Conservation (phyloP, 495 filamentous ascomycete genomes). For the Haplographium delicatum region DNA sequence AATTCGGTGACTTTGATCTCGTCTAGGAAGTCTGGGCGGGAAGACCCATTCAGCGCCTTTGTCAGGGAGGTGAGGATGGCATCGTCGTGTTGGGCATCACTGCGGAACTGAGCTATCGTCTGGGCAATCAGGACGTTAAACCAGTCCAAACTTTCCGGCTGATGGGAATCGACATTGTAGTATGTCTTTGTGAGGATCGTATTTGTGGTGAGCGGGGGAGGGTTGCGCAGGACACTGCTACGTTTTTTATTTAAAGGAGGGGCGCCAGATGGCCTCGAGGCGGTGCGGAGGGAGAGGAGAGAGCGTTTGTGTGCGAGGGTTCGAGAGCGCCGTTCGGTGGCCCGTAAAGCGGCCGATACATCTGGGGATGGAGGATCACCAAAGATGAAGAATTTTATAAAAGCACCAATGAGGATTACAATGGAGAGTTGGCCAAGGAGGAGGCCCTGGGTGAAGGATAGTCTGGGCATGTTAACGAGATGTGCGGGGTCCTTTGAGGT, state of each 20-base stretch:
- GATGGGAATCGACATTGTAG: constrained; percentile 92
- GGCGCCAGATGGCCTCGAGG: constrained; percentile 27
- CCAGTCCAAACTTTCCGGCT: constrained; percentile 99
- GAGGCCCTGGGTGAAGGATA: constrained; percentile 90
- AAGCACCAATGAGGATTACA: constrained; percentile 80
- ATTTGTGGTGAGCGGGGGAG: constrained; percentile 67
- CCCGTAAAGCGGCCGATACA: constrained; percentile 59
- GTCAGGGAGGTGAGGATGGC: constrained; percentile 95
- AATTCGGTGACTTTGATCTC: constrained; percentile 92
- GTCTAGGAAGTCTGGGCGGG: constrained; percentile 85
- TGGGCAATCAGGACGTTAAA: constrained; percentile 98
- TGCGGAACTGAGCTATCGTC: constrained; percentile 90
- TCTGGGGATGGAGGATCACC: constrained; percentile 85
- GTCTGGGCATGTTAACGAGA: constrained; percentile 41
- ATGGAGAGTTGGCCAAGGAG: constrained; percentile 90
- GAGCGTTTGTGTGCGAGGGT: constrained; percentile 65
- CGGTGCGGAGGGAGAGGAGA: constrained; percentile 48
- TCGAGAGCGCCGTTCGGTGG: constrained; percentile 59
- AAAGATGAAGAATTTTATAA: constrained; percentile 99
- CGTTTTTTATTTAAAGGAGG: constrained; percentile 63
- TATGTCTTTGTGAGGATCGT: constrained; percentile 95
- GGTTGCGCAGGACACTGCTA: constrained; percentile 64
- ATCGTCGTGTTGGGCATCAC: constrained; percentile 82
- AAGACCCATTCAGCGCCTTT: constrained; percentile 73
- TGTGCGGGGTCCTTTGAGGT: not conserved